phyloP scores from a whole-genome alignment of 352 stramenopile genomes.

The Hyaloperonospora brassicae region DNA sequence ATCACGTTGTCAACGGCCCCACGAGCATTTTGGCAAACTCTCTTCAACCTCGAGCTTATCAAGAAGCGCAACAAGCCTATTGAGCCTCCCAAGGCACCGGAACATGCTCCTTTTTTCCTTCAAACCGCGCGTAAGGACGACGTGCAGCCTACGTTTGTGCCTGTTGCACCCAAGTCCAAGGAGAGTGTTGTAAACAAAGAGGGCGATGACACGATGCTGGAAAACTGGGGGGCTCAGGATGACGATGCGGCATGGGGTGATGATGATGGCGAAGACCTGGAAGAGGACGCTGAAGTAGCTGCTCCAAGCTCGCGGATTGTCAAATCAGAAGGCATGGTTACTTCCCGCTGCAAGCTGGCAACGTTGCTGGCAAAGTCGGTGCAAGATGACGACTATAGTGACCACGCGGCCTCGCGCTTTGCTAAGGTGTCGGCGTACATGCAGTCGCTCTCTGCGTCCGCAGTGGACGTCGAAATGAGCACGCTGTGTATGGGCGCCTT shows the following conservation, averaged over 20 bases:
- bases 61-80: slow-evolving; percentile 95
- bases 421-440: slow-evolving; percentile 48
- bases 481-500: slow-evolving; percentile 81
- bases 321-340: slow-evolving; percentile 62
- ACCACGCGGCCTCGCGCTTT: slow-evolving; percentile 27
- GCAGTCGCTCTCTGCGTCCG: slow-evolving; percentile 64
- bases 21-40: slow-evolving; percentile 83
- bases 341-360: slow-evolving; percentile 64
- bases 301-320: slow-evolving; percentile 49
- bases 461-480: slow-evolving; percentile 74
- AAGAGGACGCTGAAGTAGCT: slow-evolving; percentile 21
- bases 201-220: slow-evolving; percentile 37
- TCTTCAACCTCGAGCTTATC: slow-evolving; percentile 91
- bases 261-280: slow-evolving; percentile 27
- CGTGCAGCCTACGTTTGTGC: slow-evolving; percentile 70
- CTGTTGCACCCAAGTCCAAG: slow-evolving; percentile 27
- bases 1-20: slow-evolving; percentile 75
- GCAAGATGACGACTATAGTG: slow-evolving; percentile 13
- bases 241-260: slow-evolving; percentile 64
- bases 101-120: slow-evolving; percentile 93
- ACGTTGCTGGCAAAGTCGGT: slow-evolving; percentile 39
- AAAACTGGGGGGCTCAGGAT: slow-evolving; percentile 53
- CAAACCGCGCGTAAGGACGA: slow-evolving; percentile 83
- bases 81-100: slow-evolving; percentile 90
- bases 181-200: slow-evolving; percentile 20